Evolutionary conservation across 2,329 filamentous ascomycete species (phyloP), one percentile per base, ranked within the genome.

Genomic region (Trichoderma arundinaceum): DNA sequence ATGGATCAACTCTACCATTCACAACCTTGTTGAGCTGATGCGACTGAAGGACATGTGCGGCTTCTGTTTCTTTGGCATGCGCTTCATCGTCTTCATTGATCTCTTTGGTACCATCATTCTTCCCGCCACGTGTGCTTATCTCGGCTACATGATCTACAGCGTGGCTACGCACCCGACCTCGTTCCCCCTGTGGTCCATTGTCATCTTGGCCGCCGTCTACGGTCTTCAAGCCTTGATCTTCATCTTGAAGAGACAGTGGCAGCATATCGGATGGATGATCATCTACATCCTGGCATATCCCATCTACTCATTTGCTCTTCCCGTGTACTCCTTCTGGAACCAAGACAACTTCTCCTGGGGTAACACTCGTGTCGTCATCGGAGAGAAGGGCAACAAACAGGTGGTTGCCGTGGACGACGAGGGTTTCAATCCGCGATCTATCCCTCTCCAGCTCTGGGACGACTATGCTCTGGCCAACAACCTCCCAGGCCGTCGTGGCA

Each of bases 301-400:
- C 0, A 91, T 99, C 72, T 97, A 94, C 82, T 95, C 90, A 4
- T 92, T 99, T 73, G 76, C 96, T 69, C 86, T 99, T 12, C 95
- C 95, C 0, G 81, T 99, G 69, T 99, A 98, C 82, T 97, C 94
- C 0, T 99, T 99, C 89, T 99, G 95, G 95, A 96, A 97, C 80
- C 94, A 97, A 78, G 95, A 99, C 79, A 94, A 99, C 80, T 99
- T 99, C 84, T 90, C 90, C 1, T 99, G 95, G 95, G 95, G 95
- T 84, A 98, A 95, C 81, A 99, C 95, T 1, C 93, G 95, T 86
- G 88, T 99, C 70, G 95, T 99, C 71, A 91, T 98, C 70, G 94
- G 93, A 67, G 95, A 99, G 78, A 92, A 94, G 77, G 94, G 94
- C 69, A 87, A 86, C 75, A 97, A 96, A 81, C 88, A 96, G 75